Base-by-base conservation (phyloP, 345 rosid species). In the Lepidium africanum region DNA sequence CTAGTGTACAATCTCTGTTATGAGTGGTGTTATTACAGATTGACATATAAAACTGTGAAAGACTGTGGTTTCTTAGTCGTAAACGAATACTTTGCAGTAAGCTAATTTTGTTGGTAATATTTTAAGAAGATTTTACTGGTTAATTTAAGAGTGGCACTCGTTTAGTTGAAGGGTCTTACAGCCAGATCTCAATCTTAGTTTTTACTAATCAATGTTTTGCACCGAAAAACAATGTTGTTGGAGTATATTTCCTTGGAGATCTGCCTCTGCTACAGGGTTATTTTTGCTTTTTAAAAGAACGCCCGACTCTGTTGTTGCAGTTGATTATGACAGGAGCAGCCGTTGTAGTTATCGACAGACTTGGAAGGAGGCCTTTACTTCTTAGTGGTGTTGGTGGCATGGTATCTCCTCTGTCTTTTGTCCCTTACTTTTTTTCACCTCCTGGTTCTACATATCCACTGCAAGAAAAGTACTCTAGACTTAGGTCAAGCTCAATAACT, bases 311-410 rank as follows among this genome's bases (percentile, higher is more conserved):
- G 23, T 39, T 73, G 21, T 73, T 71, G 70, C 75, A 92, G 98
- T 83, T 92, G 86, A 74, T 92, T 63, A 90, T 92, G 98, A 92
- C 98, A 37, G 98, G 96, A 58, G 71, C 10, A 59, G 97, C 98
- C 37, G 96, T 92, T 65, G 79, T 88, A 71, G 89, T 74, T 38
- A 90, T 92, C 50, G 98, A 90, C 83, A 83, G 86, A 84, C 83
- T 92, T 59, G 98, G 98, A 72, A 82, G 98, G 86, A 85, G 97
- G 64, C 98, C 98, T 37, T 72, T 92, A 74, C 85, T 92, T 38
- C 87, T 92, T 61, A 81, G 88, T 15, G 98, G 97, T 65, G 97
- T 92, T 80, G 77, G 96, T 59, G 98, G 96, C 71, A 92, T 92
- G 62, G 98, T 90, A 76, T 77, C 74, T 75, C 40, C 71, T 74